Conservation (phyloP, 2,329 filamentous ascomycete species). For the Elsinoe fawcettii region DNA sequence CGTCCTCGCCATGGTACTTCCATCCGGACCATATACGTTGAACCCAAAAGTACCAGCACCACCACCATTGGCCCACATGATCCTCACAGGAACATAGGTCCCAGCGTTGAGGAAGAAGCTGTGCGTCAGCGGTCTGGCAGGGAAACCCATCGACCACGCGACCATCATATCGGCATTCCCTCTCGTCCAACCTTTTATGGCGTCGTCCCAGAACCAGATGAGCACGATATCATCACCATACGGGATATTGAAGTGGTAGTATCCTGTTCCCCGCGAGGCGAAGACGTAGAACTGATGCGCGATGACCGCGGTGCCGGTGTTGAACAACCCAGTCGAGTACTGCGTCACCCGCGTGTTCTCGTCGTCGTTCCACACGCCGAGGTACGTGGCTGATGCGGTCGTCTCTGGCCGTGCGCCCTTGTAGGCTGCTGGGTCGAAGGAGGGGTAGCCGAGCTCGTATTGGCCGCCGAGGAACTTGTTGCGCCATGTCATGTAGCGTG, state of each 20-base stretch:
- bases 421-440: conserved; percentile 13
- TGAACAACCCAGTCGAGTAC: not conserved
- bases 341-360: not conserved
- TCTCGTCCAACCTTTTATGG: conserved; percentile 21
- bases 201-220: conserved; percentile 23
- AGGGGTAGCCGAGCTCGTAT: conserved; percentile 10
- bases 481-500: not conserved
- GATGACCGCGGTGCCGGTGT: not conserved
- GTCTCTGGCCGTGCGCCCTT: conserved; percentile 3
- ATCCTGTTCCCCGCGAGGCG: conserved; percentile 18
- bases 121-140: not conserved
- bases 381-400: conserved; percentile 11
- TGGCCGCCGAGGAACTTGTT: conserved; percentile 12
- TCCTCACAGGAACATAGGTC: not conserved
- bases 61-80: conserved; percentile 5
- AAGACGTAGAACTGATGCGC: conserved; percentile 18
- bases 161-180: conserved; percentile 19
- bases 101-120: not conserved
- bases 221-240: conserved; percentile 23
- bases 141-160: not conserved
- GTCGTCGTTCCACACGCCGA: conserved; percentile 8
- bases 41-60: conserved; percentile 13
- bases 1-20: not conserved
- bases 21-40: conserved; percentile 16
- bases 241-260: conserved; percentile 22